Percentiles rank a stretch among this genome's conserved stretches.
These are phyloP conservation scores for Saccharum spontaneum DNA, from an alignment of 176 grass and related monocot genomes.

Conservation along the genomic window DNA sequence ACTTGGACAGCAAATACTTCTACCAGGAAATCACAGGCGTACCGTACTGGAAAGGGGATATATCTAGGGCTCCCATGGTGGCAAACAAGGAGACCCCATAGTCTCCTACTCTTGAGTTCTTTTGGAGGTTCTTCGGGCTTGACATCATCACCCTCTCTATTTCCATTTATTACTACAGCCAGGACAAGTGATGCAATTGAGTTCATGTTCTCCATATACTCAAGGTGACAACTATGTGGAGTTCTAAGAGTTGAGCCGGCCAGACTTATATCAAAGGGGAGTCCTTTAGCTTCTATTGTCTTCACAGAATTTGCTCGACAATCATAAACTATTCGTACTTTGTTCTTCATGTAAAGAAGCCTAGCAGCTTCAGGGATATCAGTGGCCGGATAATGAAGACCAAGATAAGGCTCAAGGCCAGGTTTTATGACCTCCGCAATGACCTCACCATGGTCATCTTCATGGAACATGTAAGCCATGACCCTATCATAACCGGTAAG, in stretches of 20 bases:
- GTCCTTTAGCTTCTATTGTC: conserved; percentile 48
- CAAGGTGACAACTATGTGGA: conserved; percentile 84
- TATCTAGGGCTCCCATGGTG: conserved; percentile 89
- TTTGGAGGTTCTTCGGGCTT: conserved; percentile 39
- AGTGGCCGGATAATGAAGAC: conserved; percentile 86
- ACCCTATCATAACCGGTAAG: conserved; percentile 94
- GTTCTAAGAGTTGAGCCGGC: conserved; percentile 84
- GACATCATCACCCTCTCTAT: conserved; percentile 44
- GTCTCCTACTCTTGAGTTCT: conserved; percentile 59
- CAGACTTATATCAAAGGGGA: conserved; percentile 63
- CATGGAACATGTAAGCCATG: conserved; percentile 95
- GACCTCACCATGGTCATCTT: conserved; percentile 91
- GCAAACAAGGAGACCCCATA: conserved; percentile 91
- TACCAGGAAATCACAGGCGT: conserved; percentile 84
- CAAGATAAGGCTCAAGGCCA: conserved; percentile 82
- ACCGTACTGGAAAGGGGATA: conserved; percentile 79
- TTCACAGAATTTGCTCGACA: conserved; percentile 44
- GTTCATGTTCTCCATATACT: conserved; percentile 99
- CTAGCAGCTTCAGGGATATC: conserved; percentile 91
- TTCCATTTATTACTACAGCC: conserved; percentile 79
- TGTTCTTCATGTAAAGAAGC: conserved; percentile 94
- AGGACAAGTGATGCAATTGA: conserved; percentile 89
- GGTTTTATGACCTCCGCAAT: conserved; percentile 77
- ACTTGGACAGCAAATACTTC: conserved; percentile 89
- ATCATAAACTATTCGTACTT: conserved; percentile 91